A percentile compares a stretch with the other conserved stretches of the same genome.
Evolutionary conservation across 371 early-diverging fungal genomes (phyloP).

Genomic region (Blakeslea trispora): DNA sequence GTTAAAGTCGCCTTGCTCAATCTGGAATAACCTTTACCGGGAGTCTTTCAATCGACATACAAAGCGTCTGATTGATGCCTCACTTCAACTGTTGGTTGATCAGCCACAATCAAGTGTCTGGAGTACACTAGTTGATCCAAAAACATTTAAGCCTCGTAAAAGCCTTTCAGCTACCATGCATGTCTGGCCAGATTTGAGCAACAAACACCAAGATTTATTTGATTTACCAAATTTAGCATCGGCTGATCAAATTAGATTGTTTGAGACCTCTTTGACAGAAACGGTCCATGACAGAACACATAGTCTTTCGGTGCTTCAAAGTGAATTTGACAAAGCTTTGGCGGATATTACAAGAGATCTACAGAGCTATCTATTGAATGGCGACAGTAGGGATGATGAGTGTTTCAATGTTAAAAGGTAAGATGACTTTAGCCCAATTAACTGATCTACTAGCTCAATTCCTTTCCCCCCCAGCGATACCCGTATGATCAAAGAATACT

Average conservation of each 20-base stretch:
- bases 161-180: constrained; percentile 14
- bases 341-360: constrained; percentile 24
- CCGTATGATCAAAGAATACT: constrained; percentile 25
- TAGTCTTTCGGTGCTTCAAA: constrained; percentile 19
- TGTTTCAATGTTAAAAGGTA: constrained; percentile 30
- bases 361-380: constrained; percentile 13
- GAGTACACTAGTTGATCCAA: constrained; percentile 27
- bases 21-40: constrained; percentile 47
- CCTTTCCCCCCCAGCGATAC: constrained; percentile 25
- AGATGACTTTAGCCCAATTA: too few species aligned
- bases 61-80: constrained; percentile 34
- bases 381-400: constrained; percentile 10
- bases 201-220: constrained; percentile 14
- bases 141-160: constrained; percentile 3
- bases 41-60: constrained; percentile 38
- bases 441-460: neutral
- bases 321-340: constrained; percentile 27
- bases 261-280: constrained; percentile 28
- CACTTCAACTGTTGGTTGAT: constrained; percentile 28
- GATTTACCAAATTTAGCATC: constrained; percentile 31
- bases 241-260: constrained; percentile 24
- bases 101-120: constrained; percentile 43
- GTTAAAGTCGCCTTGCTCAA: constrained; percentile 29
- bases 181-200: constrained; percentile 21
- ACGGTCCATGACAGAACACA: constrained; percentile 31